These are phyloP conservation scores for Cryptosporidium ubiquitum DNA, from an alignment of 169 alveolate species.

Conservation along the genomic window DNA sequence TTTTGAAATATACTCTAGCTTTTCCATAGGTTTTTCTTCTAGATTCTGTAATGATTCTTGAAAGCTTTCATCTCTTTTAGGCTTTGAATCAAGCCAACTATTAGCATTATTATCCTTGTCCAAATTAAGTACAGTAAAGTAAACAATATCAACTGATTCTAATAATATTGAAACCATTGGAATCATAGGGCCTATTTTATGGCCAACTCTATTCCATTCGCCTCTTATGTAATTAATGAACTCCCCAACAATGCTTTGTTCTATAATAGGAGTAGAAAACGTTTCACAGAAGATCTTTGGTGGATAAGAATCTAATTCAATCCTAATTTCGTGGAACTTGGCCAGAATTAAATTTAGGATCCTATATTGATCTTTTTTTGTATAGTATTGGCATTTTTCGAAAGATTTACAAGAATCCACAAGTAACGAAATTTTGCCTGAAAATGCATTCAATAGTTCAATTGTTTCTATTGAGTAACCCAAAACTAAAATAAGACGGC, in stretches of 20 bases:
- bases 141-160: slow-evolving; percentile 51
- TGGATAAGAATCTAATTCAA: not conserved
- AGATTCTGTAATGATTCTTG: not conserved
- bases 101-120: not conserved
- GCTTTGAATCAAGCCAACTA: not conserved
- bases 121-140: slow-evolving; percentile 23
- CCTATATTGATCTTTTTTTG: not conserved
- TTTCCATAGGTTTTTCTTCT: not conserved
- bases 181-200: slow-evolving; percentile 36
- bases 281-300: not conserved
- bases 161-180: slow-evolving; percentile 58
- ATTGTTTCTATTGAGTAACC: slow-evolving; percentile 55
- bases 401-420: slow-evolving; percentile 21
- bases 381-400: not conserved
- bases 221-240: slow-evolving; percentile 3
- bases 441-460: slow-evolving; percentile 63
- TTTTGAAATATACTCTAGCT: not conserved
- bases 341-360: not conserved
- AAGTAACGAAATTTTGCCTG: slow-evolving; percentile 18
- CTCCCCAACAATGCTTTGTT: slow-evolving; percentile 24
- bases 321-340: not conserved
- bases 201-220: slow-evolving; percentile 66
- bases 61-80: not conserved
- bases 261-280: slow-evolving; percentile 26
- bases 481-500: slow-evolving; percentile 16